Percentiles rank a stretch among this genome's conserved stretches.
These are phyloP conservation scores for Phytopythium boreale DNA, from an alignment of 352 stramenopile genomes.

Conservation along the genomic window DNA sequence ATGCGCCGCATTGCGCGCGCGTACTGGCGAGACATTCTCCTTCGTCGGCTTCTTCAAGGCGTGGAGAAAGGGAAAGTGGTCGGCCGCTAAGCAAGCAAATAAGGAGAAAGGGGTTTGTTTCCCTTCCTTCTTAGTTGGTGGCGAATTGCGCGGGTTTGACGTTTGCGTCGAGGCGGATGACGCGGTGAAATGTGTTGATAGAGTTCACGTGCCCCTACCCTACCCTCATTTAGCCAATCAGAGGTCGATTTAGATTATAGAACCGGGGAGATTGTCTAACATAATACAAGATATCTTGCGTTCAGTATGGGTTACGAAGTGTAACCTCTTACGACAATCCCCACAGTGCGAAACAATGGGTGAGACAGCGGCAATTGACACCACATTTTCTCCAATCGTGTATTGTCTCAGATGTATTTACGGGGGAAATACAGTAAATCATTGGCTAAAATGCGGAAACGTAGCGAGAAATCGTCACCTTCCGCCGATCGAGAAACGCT, in stretches of 20 bases:
- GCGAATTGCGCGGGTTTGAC: neutral
- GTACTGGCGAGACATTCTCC: neutral
- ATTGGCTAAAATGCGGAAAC: neutral
- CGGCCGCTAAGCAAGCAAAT: neutral
- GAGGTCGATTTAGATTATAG: neutral
- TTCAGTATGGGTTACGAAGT: neutral
- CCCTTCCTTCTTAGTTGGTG: neutral
- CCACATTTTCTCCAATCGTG: neutral
- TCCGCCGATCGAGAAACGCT: constrained; percentile 1
- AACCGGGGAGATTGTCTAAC: neutral
- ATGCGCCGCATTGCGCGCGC: constrained; percentile 17
- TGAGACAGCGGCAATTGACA: neutral
- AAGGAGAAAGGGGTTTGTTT: constrained; percentile 1
- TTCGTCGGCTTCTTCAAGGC: neutral
- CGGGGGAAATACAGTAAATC: neutral
- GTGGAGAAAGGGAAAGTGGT: neutral
- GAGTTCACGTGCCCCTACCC: neutral
- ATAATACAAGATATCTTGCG: neutral
- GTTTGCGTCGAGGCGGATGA: constrained; percentile 9
- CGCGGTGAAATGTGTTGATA: neutral
- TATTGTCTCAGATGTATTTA: neutral
- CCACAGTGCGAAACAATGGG: neutral
- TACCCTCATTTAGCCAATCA: neutral
- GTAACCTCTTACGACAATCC: neutral
- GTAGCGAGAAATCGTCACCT: neutral